A percentile compares a stretch with the other conserved stretches of the same genome.
Conservation (phyloP, 1,139 yeast species). For the Wickerhamiella pararugosa region DNA sequence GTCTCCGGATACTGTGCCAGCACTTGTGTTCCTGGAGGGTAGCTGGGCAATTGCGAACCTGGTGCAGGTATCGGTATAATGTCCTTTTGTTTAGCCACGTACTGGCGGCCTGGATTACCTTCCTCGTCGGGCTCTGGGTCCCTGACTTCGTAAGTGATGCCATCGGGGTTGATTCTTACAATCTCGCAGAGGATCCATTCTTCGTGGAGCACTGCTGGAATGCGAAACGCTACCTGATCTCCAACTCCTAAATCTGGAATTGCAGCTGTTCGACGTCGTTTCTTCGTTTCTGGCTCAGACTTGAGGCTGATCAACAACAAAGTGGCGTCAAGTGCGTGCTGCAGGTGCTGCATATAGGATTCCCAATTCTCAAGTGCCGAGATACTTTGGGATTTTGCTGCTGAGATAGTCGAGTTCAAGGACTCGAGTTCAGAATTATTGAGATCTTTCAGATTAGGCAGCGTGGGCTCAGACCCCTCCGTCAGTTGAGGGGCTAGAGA, state of each 20-base stretch:
- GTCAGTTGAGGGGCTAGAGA: not conserved
- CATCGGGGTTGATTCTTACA: conserved; percentile 60
- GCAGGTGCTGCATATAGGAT: conserved; percentile 12
- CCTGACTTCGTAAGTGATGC: conserved; percentile 58
- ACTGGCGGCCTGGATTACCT: conserved; percentile 77
- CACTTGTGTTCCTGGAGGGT: conserved; percentile 67
- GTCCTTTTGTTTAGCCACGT: conserved; percentile 70
- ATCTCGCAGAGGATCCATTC: conserved; percentile 98
- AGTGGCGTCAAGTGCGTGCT: conserved; percentile 15
- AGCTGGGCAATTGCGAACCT: conserved; percentile 35
- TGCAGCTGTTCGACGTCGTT: conserved; percentile 7
- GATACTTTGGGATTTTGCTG: not conserved
- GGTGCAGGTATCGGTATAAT: conserved; percentile 55
- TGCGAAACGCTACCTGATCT: conserved; percentile 78
- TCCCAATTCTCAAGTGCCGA: conserved; percentile 11
- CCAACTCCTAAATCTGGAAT: conserved; percentile 32
- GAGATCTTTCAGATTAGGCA: not conserved
- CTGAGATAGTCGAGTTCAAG: not conserved
- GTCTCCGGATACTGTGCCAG: conserved; percentile 96
- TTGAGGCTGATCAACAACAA: conserved; percentile 11
- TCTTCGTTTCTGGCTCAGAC: conserved; percentile 10
- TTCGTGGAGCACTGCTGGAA: conserved; percentile 45
- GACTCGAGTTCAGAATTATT: conserved; percentile 3
- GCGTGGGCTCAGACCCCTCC: not conserved
- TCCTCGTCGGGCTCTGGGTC: conserved; percentile 97